Evolutionary conservation across 192 early-diverging fungal genomes (phyloP), one percentile per base, ranked within the genome.

Genomic region (Geosiphon pyriformis): DNA sequence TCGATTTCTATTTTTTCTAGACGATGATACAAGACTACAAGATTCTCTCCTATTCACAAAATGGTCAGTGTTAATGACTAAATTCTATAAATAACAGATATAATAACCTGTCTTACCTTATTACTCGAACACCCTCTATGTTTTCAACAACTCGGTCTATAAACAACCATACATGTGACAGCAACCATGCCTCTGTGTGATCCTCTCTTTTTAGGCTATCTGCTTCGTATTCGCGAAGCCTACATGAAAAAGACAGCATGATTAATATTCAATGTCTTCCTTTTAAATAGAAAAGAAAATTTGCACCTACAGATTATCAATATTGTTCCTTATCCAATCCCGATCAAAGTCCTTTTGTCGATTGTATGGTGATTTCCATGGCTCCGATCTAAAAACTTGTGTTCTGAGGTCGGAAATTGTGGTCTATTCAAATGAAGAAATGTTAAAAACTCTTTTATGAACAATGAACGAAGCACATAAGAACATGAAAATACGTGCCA

Each of bases 221-320:
- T 47, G 55, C 56, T 68, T 68, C 55, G 59, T 47, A 68, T 29
- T 46, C 55, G 27, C 66, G 37, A 59, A 68, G 0, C 0, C 66
- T 68, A 52, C 59, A 68, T 50, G 17, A 47, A 54, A 47, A 29
- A 59, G 29, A 37, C 35, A 20, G 54, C 34, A 68, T 48, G 35
- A 61, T 68, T 68, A 68, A 68, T 17, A 59, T 68, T 48, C 35
- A 68, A 51, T 68, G 54, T 32, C 1, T 33, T 49, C 31, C 37
- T 57, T 59, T 68, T 34, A 32, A 59, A 34, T 35, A 59, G 52
- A 42, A 34, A 34, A 68, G 32, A 56, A 20, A 59, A 68, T 20
- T 17, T 59, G 22, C 57, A 68, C 66, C 37, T 68, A 68, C 66
- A 68, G 31, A 58, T 68, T 68, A n/a, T 68, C 54, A 59, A 68